Evolutionary conservation across 495 filamentous ascomycete species (phyloP).

Genomic region (Penicillium canariense): DNA sequence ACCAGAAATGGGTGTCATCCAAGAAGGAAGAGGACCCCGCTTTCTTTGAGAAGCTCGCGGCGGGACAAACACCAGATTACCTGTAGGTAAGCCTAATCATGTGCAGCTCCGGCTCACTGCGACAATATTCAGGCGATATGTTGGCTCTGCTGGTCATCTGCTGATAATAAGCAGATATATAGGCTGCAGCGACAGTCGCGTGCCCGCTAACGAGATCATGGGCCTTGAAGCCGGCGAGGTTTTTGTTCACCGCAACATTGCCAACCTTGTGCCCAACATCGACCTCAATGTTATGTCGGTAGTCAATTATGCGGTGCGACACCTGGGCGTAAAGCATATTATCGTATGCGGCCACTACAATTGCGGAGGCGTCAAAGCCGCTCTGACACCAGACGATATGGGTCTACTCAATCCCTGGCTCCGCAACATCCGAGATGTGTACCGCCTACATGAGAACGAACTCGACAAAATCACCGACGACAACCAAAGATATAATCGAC

Average conservation of each 20-base stretch:
- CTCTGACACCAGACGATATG: constrained; percentile 60
- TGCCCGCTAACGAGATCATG: constrained; percentile 79
- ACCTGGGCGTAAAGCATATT: constrained; percentile 75
- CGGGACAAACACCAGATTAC: constrained; percentile 67
- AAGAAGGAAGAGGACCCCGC: constrained; percentile 60
- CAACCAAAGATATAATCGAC: constrained; percentile 44
- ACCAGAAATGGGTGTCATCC: constrained; percentile 64
- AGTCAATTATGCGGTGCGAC: constrained; percentile 72
- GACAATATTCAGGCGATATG: no score
- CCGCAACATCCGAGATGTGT: constrained; percentile 61
- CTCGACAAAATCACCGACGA: constrained; percentile 51
- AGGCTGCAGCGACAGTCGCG: constrained; percentile 80
- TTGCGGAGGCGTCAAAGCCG: constrained; percentile 73
- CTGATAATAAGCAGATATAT: constrained; percentile 50
- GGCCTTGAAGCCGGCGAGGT: constrained; percentile 80
- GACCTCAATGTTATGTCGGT: constrained; percentile 72
- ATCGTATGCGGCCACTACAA: constrained; percentile 79
- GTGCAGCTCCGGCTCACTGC: neutral
- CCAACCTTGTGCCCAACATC: constrained; percentile 72
- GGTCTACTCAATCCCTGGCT: constrained; percentile 80
- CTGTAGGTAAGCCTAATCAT: constrained; percentile 52
- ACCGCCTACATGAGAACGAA: constrained; percentile 43
- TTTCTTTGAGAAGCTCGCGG: constrained; percentile 64
- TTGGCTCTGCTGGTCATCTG: neutral
- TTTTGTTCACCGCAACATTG: constrained; percentile 91